Percentiles rank a stretch among this genome's conserved stretches.
Conservation (phyloP, 164 flowering plant genomes). For the Stephania yunnanensis region DNA sequence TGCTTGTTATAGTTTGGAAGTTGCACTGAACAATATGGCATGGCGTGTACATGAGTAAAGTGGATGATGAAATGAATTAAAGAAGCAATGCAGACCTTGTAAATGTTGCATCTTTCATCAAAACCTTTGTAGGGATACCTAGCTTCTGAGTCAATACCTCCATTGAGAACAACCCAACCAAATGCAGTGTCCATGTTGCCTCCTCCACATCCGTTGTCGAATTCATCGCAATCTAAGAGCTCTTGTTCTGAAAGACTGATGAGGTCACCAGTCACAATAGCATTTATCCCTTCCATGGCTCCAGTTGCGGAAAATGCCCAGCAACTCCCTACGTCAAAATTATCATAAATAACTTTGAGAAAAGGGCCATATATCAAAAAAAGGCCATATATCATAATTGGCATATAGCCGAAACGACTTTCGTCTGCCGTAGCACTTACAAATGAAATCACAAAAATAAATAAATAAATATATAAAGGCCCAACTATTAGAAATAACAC, state of each 20-base stretch:
- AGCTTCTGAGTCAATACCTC: conserved; percentile 63
- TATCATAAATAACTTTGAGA: neutral
- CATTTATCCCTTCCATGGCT: conserved; percentile 68
- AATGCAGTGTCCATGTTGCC: conserved; percentile 74
- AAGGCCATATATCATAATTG: too few relatives aligned
- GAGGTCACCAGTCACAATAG: conserved; percentile 52
- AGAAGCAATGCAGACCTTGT: conserved; percentile 36
- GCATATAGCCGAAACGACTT: too few relatives aligned
- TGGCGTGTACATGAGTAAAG: neutral
- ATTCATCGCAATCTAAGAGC: conserved; percentile 62
- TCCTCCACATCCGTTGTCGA: conserved; percentile 62
- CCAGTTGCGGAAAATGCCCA: conserved; percentile 78
- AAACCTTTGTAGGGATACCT: conserved; percentile 52
- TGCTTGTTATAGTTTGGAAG: neutral
- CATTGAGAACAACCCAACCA: conserved; percentile 63
- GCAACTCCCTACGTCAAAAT: conserved; percentile 43
- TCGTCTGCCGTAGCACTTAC: too few relatives aligned
- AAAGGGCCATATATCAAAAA: too few relatives aligned
- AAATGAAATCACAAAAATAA: too few relatives aligned
- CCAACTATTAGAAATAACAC: too few relatives aligned
- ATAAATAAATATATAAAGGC: too few relatives aligned
- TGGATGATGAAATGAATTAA: neutral
- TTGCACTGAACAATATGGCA: too few relatives aligned
- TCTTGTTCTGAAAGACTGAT: conserved; percentile 75
- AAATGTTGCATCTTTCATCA: conserved; percentile 46